These are phyloP conservation scores for Polyporus tsugae DNA, from an alignment of 1,284 basidiomycete genomes.

Conservation along the genomic window DNA sequence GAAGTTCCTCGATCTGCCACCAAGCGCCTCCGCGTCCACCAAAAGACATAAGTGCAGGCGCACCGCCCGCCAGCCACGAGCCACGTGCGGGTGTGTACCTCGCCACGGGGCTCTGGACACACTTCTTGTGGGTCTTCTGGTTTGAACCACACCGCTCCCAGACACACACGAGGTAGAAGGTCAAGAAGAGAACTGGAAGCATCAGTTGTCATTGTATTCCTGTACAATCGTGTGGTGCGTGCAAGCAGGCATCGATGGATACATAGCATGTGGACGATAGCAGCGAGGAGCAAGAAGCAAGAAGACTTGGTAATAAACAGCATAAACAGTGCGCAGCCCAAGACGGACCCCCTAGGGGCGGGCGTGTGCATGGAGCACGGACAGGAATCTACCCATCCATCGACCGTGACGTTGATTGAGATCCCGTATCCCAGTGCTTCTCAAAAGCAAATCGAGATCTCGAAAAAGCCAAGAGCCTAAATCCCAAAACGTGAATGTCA, in stretches of 20 bases:
- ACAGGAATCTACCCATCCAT: slow-evolving; percentile 36
- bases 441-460: slow-evolving; percentile 41
- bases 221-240: slow-evolving; percentile 33
- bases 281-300: slow-evolving; percentile 2
- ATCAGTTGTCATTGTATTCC: slow-evolving; percentile 29
- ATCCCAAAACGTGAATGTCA: slow-evolving; percentile 14
- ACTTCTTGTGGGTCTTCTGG: background rate
- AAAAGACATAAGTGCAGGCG: background rate
- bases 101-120: slow-evolving; percentile 9
- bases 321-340: background rate
- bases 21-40: background rate
- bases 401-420: slow-evolving; percentile 28
- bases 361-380: slow-evolving; percentile 20
- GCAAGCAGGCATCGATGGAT: slow-evolving; percentile 29
- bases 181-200: background rate
- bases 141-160: slow-evolving; percentile 2
- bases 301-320: slow-evolving; percentile 21
- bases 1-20: background rate
- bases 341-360: slow-evolving; percentile 13
- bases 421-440: slow-evolving; percentile 38
- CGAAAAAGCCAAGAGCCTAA: slow-evolving; percentile 31
- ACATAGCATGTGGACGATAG: slow-evolving; percentile 20
- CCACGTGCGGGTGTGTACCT: slow-evolving; percentile 6
- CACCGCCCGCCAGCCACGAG: background rate
- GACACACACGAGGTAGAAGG: background rate